These are phyloP conservation scores for Boletus eberwhitei DNA, from an alignment of 768 basidiomycete genomes.

Conservation along the genomic window DNA sequence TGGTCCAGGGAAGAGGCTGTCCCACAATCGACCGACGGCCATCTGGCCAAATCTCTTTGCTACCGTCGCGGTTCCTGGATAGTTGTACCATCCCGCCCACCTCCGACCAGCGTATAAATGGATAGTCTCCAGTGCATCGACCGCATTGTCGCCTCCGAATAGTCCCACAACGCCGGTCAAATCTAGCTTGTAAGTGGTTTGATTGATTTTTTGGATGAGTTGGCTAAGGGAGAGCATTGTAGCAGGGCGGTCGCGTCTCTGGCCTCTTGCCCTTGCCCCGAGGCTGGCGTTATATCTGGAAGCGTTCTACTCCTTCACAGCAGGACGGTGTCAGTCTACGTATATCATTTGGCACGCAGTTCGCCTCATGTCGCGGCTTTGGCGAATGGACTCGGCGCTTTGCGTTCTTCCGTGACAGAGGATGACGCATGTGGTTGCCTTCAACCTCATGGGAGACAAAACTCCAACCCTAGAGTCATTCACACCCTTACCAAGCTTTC, in stretches of 20 bases:
- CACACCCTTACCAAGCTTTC: neutral
- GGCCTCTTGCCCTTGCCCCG: neutral
- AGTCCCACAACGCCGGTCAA: slow-evolving; percentile 30
- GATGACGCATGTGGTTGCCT: neutral
- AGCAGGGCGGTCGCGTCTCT: neutral
- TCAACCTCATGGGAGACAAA: neutral
- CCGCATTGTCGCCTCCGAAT: slow-evolving; percentile 33
- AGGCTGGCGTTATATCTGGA: slow-evolving; percentile 8
- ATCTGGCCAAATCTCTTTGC: slow-evolving; percentile 34
- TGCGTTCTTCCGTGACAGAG: neutral
- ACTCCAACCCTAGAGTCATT: neutral
- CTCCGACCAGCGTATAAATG: slow-evolving; percentile 29
- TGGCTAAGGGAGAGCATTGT: slow-evolving; percentile 17
- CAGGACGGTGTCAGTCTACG: neutral
- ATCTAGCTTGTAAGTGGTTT: slow-evolving; percentile 21
- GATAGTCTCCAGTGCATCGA: slow-evolving; percentile 32
- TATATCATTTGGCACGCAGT: neutral
- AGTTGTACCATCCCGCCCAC: slow-evolving; percentile 38
- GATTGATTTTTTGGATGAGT: slow-evolving; percentile 10
- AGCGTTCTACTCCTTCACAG: neutral
- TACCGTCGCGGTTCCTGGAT: slow-evolving; percentile 30
- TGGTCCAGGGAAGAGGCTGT: slow-evolving; percentile 32
- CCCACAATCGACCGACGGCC: slow-evolving; percentile 26
- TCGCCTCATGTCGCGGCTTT: neutral
- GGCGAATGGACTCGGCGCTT: neutral